A percentile compares a stretch with the other conserved stretches of the same genome.
Evolutionary conservation across 2,329 filamentous ascomycete species (phyloP).

Genomic region (Neopestalotiopsis rosae): DNA sequence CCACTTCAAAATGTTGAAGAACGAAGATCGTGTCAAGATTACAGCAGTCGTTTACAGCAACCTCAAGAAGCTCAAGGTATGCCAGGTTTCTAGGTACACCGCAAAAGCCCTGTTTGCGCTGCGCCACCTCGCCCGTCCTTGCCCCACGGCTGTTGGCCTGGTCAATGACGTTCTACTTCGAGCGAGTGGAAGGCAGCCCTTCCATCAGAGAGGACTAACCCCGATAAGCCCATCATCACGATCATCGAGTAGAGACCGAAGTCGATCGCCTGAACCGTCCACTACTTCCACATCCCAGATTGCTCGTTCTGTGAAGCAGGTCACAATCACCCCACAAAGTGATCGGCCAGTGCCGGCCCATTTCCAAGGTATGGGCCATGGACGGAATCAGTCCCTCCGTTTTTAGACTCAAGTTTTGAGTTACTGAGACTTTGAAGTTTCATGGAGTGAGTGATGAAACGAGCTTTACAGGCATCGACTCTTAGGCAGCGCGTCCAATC

Average conservation of each 20-base stretch:
- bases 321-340: no score
- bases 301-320: no score
- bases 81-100: not conserved
- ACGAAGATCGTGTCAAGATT: not conserved
- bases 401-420: no score
- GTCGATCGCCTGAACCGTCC: not conserved
- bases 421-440: no score
- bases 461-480: no score
- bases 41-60: slow-evolving; percentile 13
- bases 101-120: not conserved
- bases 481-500: no score
- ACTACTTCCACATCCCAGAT: not conserved
- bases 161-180: not conserved
- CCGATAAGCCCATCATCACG: not conserved
- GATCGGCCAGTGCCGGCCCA: no score
- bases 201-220: not conserved
- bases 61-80: slow-evolving; percentile 7
- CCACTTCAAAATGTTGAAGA: not conserved
- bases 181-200: not conserved
- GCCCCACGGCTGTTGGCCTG: not conserved
- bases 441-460: no score
- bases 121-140: not conserved
- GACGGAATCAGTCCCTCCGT: no score
- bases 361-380: no score
- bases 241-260: not conserved